Percentiles rank a stretch among this genome's conserved stretches.
These are phyloP conservation scores for Rutstroemia sp. DNA, from an alignment of 2,329 filamentous ascomycete species.

Conservation along the genomic window DNA sequence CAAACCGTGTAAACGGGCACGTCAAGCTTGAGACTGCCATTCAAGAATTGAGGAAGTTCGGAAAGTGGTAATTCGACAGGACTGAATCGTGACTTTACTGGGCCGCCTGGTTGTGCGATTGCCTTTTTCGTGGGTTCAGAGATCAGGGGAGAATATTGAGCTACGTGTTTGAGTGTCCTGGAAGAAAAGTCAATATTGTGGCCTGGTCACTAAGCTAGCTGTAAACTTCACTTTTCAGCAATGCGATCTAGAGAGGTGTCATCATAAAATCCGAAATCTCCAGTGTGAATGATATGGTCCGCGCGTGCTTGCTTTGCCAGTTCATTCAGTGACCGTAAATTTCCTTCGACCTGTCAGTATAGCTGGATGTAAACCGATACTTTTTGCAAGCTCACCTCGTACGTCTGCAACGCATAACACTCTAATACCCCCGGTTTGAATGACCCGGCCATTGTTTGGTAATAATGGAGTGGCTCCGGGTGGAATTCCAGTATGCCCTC, in stretches of 20 bases:
- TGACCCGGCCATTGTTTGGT: slow-evolving; percentile 59
- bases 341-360: slow-evolving; percentile 52
- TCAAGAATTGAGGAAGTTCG: slow-evolving; percentile 82
- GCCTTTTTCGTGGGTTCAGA: slow-evolving; percentile 66
- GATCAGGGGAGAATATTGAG: slow-evolving; percentile 94
- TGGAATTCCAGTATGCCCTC: slow-evolving; percentile 39
- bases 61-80: slow-evolving; percentile 82
- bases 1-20: slow-evolving; percentile 98
- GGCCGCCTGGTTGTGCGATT: slow-evolving; percentile 59
- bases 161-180: slow-evolving; percentile 95
- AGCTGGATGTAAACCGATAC: slow-evolving; percentile 1
- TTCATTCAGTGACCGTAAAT: slow-evolving; percentile 90
- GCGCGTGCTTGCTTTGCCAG: slow-evolving; percentile 90
- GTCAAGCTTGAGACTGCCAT: slow-evolving; percentile 82
- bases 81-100: slow-evolving; percentile 79
- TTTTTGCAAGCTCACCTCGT: slow-evolving; percentile 45
- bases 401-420: slow-evolving; percentile 67
- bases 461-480: slow-evolving; percentile 57
- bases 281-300: slow-evolving; percentile 97
- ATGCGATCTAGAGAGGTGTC: slow-evolving; percentile 92
- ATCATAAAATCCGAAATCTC: slow-evolving; percentile 99
- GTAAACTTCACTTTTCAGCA: slow-evolving; percentile 76
- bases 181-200: slow-evolving; percentile 22
- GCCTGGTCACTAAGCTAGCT: slow-evolving; percentile 5
- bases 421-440: slow-evolving; percentile 58